Evolutionary conservation across 129 eudicot species (phyloP), one percentile per base, ranked within the genome.

Genomic region (Flaveria bidentis): DNA sequence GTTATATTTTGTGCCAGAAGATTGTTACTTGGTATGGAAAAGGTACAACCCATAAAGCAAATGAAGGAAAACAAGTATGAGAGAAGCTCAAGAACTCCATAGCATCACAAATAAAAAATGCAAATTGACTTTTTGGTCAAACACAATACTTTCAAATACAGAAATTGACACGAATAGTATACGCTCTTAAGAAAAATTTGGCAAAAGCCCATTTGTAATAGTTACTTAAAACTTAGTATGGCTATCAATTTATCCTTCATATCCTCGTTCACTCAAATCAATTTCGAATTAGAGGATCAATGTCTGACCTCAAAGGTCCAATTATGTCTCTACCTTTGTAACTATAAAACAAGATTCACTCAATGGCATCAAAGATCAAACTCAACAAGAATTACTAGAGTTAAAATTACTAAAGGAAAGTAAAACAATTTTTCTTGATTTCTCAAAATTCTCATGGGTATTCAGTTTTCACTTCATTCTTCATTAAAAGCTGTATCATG

Each of bases 281-380:
- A 11, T 53, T 10, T 33, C 8, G 9, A 20, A 36, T 57, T 20
- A 13, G 10, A n/a, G n/a, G 20, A 56, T 55, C 77, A 39, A 72
- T 17, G 67, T 72, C 16, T 72, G 77, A 72, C 76, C 30, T 52
- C 49, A 62, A 62, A 71, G 53, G 49, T 55, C n/a, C 76, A 49
- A 71, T 2, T 7, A 15, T 62, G 20, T 5, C 45, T 62, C 4
- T 14, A 62, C 30, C 45, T 62, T 26, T 62, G 42, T 28, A 62
- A 30, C 11, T 14, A 0, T 1, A 8, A 62, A 13, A 1, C 6
- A 42, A 58, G 36, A 58, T 58, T 11, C 25, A 55, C 12, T 55
- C 61, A 55, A 55, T 55, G 26, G 25, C 66, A 60, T 15, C 23
- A 64, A 64, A 33, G 20, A 64, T 64, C 41, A 17, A 30, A 64